phyloP scores from a whole-genome alignment of 148 eudicot species.

The Rhododendron williamsianum region DNA sequence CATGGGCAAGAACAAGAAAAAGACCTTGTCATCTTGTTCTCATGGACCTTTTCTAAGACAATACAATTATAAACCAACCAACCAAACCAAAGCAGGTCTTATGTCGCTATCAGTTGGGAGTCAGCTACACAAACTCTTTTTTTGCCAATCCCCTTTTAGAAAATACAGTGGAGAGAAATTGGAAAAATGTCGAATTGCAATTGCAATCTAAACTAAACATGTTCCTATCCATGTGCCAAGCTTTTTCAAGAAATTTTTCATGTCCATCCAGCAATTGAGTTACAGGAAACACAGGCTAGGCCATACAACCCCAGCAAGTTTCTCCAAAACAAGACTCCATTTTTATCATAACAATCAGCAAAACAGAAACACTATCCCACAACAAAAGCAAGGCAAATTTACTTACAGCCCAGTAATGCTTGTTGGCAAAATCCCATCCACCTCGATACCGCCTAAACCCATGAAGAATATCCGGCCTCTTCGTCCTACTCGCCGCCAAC shows the following conservation, averaged over 20 bases:
- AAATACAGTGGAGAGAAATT: neutral
- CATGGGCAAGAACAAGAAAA: neutral
- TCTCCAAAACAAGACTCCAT: neutral
- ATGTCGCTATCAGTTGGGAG: neutral
- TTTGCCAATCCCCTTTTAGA: neutral
- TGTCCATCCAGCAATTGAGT: neutral
- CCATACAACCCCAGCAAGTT: neutral
- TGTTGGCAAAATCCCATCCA: constrained; percentile 89
- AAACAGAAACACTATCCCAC: neutral
- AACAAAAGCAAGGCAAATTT: neutral
- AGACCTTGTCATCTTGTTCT: neutral
- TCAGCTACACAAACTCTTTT: neutral
- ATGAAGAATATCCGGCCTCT: constrained; percentile 76
- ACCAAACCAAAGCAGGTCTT: neutral
- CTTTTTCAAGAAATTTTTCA: neutral
- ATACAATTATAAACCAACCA: neutral
- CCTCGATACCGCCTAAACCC: constrained; percentile 59
- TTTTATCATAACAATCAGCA: neutral
- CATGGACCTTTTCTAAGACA: neutral
- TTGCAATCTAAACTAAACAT: neutral
- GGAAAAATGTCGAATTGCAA: neutral
- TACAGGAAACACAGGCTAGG: neutral
- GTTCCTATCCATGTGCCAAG: neutral
- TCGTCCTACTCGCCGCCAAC: constrained; percentile 71
- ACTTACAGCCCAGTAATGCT: constrained; percentile 98